phyloP scores from a whole-genome alignment of 1,284 basidiomycete genomes.

The Chalciporus sp. region DNA sequence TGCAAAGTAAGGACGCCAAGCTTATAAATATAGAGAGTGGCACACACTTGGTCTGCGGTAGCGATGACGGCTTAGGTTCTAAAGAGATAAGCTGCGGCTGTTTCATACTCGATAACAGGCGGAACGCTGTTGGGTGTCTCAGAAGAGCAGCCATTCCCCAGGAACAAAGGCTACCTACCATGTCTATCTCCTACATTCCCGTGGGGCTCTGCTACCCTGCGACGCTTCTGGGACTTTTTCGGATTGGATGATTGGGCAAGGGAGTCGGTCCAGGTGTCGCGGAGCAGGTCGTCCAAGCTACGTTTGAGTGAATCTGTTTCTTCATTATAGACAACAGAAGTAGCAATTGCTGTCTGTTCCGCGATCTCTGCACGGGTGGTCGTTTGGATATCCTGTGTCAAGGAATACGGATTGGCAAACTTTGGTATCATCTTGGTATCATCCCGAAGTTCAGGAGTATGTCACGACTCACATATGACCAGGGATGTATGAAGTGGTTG shows the following conservation, averaged over 20 bases:
- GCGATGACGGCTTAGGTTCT: constrained; percentile 41
- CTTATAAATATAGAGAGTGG: constrained; percentile 33
- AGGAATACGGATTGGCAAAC: constrained; percentile 33
- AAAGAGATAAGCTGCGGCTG: constrained; percentile 40
- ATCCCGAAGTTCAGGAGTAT: background rate
- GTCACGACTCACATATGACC: too few relatives aligned
- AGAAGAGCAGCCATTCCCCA: background rate
- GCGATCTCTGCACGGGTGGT: constrained; percentile 33
- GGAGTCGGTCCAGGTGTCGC: constrained; percentile 18
- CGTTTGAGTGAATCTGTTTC: constrained; percentile 15
- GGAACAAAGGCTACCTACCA: constrained; percentile 6
- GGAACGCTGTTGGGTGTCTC: constrained; percentile 15
- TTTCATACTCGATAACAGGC: constrained; percentile 39
- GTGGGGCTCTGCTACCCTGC: background rate
- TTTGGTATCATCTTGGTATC: constrained; percentile 24
- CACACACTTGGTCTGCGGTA: constrained; percentile 39
- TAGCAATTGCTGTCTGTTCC: constrained; percentile 4
- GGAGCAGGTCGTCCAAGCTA: constrained; percentile 27
- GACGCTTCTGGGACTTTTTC: constrained; percentile 1
- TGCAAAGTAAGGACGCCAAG: constrained; percentile 1
- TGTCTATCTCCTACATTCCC: background rate
- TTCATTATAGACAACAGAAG: constrained; percentile 10
- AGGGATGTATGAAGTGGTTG: constrained; percentile 17
- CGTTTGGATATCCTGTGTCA: constrained; percentile 18
- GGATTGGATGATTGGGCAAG: constrained; percentile 1